Percentiles rank a stretch among this genome's conserved stretches.
These are phyloP conservation scores for Diaporthe velutina DNA, from an alignment of 2,329 filamentous ascomycete genomes.

Conservation along the genomic window DNA sequence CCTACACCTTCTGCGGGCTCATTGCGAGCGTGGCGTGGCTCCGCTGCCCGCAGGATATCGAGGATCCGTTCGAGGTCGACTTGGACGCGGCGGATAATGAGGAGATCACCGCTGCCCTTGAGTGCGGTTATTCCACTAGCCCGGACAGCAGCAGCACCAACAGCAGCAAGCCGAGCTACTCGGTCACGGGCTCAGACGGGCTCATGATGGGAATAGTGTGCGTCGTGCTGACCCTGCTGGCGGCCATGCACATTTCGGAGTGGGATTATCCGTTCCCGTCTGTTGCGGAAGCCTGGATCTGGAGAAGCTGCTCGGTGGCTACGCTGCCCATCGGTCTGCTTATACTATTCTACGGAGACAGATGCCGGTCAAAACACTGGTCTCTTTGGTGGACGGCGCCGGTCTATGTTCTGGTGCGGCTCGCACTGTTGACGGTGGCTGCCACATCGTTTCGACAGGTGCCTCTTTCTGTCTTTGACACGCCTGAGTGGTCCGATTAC, in stretches of 20 bases:
- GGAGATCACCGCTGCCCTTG: not conserved
- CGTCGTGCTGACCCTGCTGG: not conserved
- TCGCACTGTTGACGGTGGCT: not conserved
- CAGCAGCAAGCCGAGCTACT: not conserved
- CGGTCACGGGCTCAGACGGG: not conserved
- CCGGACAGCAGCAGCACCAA: not conserved
- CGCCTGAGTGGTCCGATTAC: not conserved
- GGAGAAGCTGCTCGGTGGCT: not conserved
- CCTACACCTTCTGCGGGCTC: not conserved
- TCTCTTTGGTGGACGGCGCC: not conserved
- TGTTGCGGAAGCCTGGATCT: not conserved
- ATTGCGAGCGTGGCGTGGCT: not conserved
- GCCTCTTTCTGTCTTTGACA: not conserved
- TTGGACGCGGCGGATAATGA: not conserved
- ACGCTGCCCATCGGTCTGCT: conserved; percentile 1
- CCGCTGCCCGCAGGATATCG: conserved; percentile 1
- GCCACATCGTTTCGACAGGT: not conserved
- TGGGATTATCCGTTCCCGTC: conserved; percentile 2
- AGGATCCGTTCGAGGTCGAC: conserved; percentile 1
- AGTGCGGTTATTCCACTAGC: not conserved
- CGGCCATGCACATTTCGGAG: not conserved
- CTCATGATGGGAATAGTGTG: not conserved
- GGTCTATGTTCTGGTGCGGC: not conserved
- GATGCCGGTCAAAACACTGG: not conserved
- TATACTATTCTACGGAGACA: not conserved